Conservation (phyloP, 495 filamentous ascomycete species). For the Corynascus novoguineensis region DNA sequence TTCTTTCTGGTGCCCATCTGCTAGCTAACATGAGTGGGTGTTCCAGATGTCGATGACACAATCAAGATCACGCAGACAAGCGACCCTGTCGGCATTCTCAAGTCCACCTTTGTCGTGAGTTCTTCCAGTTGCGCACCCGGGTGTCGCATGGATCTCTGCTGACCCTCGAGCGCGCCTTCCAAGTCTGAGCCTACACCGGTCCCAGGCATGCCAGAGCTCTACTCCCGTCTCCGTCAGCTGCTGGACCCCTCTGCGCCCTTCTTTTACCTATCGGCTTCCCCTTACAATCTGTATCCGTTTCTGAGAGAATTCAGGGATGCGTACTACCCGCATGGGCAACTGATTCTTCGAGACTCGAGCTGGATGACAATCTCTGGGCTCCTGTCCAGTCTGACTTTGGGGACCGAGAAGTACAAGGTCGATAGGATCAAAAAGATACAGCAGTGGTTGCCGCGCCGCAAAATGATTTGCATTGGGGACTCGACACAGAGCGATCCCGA, state of each 20-base stretch:
- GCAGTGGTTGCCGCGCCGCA: conserved; percentile 66
- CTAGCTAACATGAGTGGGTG: background rate
- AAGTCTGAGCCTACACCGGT: conserved; percentile 57
- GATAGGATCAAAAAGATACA: conserved; percentile 71
- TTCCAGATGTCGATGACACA: conserved; percentile 82
- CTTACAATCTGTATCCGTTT: conserved; percentile 91
- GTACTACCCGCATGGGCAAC: conserved; percentile 69
- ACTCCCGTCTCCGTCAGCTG: conserved; percentile 53
- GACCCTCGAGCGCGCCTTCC: background rate
- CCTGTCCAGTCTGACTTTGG: conserved; percentile 69
- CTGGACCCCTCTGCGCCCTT: conserved; percentile 59
- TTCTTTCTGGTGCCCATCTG: background rate
- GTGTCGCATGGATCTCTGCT: background rate
- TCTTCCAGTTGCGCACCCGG: background rate
- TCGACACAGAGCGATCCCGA: conserved; percentile 90
- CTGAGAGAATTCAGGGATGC: conserved; percentile 64
- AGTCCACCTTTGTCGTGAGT: conserved; percentile 70
- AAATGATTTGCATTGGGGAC: conserved; percentile 81
- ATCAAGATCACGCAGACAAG: conserved; percentile 87
- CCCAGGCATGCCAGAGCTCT: conserved; percentile 78
- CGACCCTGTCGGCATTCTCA: conserved; percentile 69
- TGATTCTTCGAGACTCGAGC: conserved; percentile 79
- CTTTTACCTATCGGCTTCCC: conserved; percentile 92
- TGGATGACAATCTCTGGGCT: conserved; percentile 83
- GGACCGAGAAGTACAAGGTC: conserved; percentile 84